phyloP scores from a whole-genome alignment of 2,329 filamentous ascomycete species.

The Cladophialophora chaetospira region DNA sequence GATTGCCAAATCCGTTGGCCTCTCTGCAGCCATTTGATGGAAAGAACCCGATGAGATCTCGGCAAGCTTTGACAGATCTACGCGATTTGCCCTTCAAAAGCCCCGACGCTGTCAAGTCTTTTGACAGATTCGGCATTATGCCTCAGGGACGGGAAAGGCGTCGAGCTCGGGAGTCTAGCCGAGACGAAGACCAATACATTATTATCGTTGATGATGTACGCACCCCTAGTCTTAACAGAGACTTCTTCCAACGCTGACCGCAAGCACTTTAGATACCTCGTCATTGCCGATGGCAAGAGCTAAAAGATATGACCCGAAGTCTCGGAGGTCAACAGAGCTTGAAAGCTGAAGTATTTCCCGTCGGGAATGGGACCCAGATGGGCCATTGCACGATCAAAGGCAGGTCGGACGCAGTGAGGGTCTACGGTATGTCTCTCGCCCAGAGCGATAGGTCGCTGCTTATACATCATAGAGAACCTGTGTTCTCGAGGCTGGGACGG shows the following conservation, averaged over 20 bases:
- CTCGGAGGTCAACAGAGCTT: conserved; percentile 27
- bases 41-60: conserved; percentile 8
- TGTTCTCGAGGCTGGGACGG: conserved; percentile 27
- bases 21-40: conserved; percentile 15
- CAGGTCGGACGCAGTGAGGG: conserved; percentile 20
- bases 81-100: conserved; percentile 1
- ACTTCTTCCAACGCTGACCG: neutral
- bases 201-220: conserved; percentile 32
- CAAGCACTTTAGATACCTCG: conserved; percentile 27
- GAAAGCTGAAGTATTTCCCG: conserved; percentile 27
- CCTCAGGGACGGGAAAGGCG: conserved; percentile 20
- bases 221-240: neutral
- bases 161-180: conserved; percentile 16
- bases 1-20: conserved; percentile 27
- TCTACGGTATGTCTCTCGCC: conserved; percentile 21
- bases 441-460: neutral
- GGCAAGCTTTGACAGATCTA: neutral
- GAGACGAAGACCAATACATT: conserved; percentile 30
- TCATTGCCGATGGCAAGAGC: conserved; percentile 34
- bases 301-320: conserved; percentile 32
- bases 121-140: conserved; percentile 9
- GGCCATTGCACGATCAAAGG: conserved; percentile 30
- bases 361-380: conserved; percentile 24
- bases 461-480: conserved; percentile 17
- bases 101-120: neutral